Conservation (phyloP, 495 filamentous ascomycete species). For the Chaetomium tenue region DNA sequence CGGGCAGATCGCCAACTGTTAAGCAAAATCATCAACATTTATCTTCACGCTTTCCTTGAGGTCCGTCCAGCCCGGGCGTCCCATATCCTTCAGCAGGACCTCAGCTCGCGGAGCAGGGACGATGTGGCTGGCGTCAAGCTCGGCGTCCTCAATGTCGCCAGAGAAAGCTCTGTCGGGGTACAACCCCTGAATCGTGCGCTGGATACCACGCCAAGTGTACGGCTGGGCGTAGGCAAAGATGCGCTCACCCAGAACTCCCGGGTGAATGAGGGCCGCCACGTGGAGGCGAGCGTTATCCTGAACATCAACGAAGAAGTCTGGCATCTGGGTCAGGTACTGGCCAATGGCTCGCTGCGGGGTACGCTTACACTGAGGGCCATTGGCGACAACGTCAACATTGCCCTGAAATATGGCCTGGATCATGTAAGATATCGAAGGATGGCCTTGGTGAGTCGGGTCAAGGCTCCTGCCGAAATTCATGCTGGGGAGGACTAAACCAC, state of each 20-base stretch:
- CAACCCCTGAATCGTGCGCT: conserved; percentile 33
- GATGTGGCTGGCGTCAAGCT: conserved; percentile 31
- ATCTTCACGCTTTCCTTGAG: conserved; percentile 9
- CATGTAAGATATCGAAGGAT: conserved; percentile 29
- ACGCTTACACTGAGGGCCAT: conserved; percentile 32
- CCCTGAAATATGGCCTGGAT: conserved; percentile 32
- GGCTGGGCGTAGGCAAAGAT: conserved; percentile 48
- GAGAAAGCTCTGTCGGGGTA: conserved; percentile 26
- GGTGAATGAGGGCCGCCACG: conserved; percentile 46
- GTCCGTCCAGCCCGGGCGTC: conserved; percentile 15
- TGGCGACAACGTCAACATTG: conserved; percentile 22
- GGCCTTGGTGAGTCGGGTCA: conserved; percentile 32
- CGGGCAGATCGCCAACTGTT: neutral
- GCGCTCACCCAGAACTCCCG: conserved; percentile 43
- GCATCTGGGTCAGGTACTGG: too few species aligned
- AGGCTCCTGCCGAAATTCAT: conserved; percentile 41
- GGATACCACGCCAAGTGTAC: conserved; percentile 40
- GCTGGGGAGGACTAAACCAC: conserved; percentile 42
- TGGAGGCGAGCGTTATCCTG: conserved; percentile 50
- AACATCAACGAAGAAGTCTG: conserved; percentile 47
- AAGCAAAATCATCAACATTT: conserved; percentile 16
- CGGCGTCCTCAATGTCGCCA: conserved; percentile 5
- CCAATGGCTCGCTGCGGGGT: too few species aligned
- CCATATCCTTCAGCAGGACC: conserved; percentile 37
- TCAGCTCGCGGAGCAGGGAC: conserved; percentile 33